Evolutionary conservation across 1,284 basidiomycete genomes (phyloP).

Genomic region (Trichosporon coremiiforme): DNA sequence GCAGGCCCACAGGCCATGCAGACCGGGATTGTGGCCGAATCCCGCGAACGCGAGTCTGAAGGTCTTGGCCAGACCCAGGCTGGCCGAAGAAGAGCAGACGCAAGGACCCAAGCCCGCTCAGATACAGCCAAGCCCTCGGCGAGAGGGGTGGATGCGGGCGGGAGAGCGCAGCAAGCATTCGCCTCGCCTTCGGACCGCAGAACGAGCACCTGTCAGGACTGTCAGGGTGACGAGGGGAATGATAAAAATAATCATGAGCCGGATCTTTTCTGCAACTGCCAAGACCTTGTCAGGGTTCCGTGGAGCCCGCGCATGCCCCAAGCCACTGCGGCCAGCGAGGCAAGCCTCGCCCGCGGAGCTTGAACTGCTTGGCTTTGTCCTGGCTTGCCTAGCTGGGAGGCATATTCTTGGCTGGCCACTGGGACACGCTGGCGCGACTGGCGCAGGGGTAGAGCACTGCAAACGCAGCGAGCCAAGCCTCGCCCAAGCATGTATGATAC

Average conservation of each 20-base stretch:
- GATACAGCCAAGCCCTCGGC: not conserved
- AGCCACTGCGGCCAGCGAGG: not conserved
- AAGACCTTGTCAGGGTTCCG: constrained; percentile 7
- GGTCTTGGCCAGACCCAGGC: not conserved
- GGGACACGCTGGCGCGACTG: no score
- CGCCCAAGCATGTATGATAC: not conserved
- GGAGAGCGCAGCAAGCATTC: not conserved
- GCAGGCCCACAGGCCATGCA: no score
- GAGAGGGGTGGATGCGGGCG: no score
- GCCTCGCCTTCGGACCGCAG: no score
- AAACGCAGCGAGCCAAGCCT: not conserved
- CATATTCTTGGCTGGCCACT: no score
- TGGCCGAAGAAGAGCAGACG: not conserved
- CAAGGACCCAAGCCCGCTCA: not conserved
- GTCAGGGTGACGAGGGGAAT: not conserved
- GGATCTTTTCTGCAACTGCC: constrained; percentile 2
- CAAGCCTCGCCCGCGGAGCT: no score
- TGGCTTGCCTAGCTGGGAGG: no score
- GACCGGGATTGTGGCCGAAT: not conserved
- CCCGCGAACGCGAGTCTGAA: not conserved
- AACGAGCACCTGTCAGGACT: no score
- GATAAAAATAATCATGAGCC: constrained; percentile 19
- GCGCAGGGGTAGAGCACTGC: no score
- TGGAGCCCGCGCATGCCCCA: constrained; percentile 16
- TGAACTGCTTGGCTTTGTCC: not conserved